Percentiles rank a stretch among this genome's conserved stretches.
Evolutionary conservation across 495 filamentous ascomycete species (phyloP).

Genomic region (Talaromyces nanjingensis): DNA sequence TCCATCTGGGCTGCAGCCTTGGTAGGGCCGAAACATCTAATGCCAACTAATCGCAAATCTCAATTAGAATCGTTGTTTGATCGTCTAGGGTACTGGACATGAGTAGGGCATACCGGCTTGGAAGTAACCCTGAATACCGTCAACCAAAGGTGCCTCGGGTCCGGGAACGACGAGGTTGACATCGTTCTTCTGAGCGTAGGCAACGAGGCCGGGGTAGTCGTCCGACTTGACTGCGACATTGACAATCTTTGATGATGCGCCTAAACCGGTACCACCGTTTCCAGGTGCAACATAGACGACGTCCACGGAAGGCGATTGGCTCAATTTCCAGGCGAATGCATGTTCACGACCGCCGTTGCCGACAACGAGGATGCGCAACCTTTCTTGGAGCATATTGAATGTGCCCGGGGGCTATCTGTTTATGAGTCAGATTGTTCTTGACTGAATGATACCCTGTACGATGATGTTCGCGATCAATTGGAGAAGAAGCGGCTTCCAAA

Average conservation of each 20-base stretch:
- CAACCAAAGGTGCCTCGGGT: conserved; percentile 90
- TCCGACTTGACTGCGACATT: conserved; percentile 67
- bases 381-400: conserved; percentile 37
- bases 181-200: conserved; percentile 60
- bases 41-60: conserved; percentile 47
- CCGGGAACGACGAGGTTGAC: conserved; percentile 87
- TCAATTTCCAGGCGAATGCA: conserved; percentile 89
- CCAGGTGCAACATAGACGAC: conserved; percentile 52
- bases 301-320: conserved; percentile 60
- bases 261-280: conserved; percentile 79
- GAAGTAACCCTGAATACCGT: conserved; percentile 82
- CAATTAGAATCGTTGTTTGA: conserved; percentile 9
- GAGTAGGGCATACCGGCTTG: conserved; percentile 38
- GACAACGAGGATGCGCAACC: conserved; percentile 67
- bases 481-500: not conserved
- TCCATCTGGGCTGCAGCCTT: conserved; percentile 86
- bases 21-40: conserved; percentile 81
- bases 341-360: conserved; percentile 94
- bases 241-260: conserved; percentile 55
- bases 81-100: not conserved
- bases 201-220: conserved; percentile 71
- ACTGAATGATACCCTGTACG: not conserved
- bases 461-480: not conserved
- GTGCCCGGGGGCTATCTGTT: not conserved
- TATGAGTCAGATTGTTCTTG: not conserved